phyloP scores from a whole-genome alignment of 2,329 filamentous ascomycete genomes.

The Seiridium cupressi region DNA sequence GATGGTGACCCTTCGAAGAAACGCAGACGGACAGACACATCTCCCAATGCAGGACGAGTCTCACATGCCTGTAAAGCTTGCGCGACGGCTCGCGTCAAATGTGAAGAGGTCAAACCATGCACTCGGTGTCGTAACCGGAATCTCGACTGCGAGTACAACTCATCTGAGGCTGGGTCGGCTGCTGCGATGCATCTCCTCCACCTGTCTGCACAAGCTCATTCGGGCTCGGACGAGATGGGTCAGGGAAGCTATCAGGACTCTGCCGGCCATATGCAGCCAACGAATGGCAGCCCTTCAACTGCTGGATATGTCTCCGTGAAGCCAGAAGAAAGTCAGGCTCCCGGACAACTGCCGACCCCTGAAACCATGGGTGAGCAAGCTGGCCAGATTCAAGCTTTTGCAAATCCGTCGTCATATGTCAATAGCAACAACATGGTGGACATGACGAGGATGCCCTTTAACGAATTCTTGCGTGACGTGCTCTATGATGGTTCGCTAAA shows the following conservation, averaged over 20 bases:
- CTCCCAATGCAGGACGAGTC: slow-evolving; percentile 46
- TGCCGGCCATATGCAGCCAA: slow-evolving; percentile 15
- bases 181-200: slow-evolving; percentile 43
- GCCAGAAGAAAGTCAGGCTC: slow-evolving; percentile 21
- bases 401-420: slow-evolving; percentile 10
- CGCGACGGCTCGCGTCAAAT: slow-evolving; percentile 52
- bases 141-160: slow-evolving; percentile 40
- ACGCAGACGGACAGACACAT: slow-evolving; percentile 42
- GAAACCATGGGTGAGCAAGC: slow-evolving; percentile 28
- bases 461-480: slow-evolving; percentile 49
- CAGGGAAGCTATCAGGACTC: slow-evolving; percentile 11
- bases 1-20: slow-evolving; percentile 43
- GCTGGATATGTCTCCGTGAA: slow-evolving; percentile 23
- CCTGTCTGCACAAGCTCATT: slow-evolving; percentile 35
- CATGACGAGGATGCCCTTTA: slow-evolving; percentile 39
- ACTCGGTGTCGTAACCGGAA: slow-evolving; percentile 47
- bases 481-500: slow-evolving; percentile 43
- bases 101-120: slow-evolving; percentile 54
- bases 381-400: slow-evolving; percentile 9
- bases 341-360: slow-evolving; percentile 32
- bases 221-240: background rate
- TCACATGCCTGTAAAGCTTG: slow-evolving; percentile 52
- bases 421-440: slow-evolving; percentile 18
- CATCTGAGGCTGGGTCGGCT: slow-evolving; percentile 35
- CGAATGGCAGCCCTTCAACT: slow-evolving; percentile 23